Evolutionary conservation across 306 rosid species (phyloP).

Genomic region (Lathyrus sativus): DNA sequence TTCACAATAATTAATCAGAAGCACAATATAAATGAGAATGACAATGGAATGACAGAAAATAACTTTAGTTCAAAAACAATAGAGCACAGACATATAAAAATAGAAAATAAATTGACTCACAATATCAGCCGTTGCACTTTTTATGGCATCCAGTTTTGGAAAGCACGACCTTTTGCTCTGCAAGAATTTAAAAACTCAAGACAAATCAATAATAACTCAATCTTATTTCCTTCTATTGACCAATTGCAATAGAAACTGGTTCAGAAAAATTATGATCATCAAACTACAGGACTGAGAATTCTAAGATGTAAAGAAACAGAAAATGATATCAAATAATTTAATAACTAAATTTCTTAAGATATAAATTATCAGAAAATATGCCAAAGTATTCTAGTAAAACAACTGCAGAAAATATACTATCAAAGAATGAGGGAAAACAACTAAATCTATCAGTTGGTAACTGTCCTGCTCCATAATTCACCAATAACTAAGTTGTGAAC

Average conservation of each 20-base stretch:
- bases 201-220: constrained; percentile 15
- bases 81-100: constrained; percentile 12
- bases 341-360: not conserved
- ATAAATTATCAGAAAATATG: constrained; percentile 21
- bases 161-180: constrained; percentile 84
- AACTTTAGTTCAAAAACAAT: constrained; percentile 4
- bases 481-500: constrained; percentile 26
- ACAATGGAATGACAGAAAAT: not conserved
- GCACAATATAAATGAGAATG: not conserved
- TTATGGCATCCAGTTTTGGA: constrained; percentile 88
- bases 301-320: constrained; percentile 6
- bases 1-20: constrained; percentile 5
- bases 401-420: constrained; percentile 15
- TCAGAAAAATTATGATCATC: constrained; percentile 27
- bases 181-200: constrained; percentile 39
- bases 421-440: constrained; percentile 28
- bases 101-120: constrained; percentile 61
- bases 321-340: constrained; percentile 1
- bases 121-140: constrained; percentile 81
- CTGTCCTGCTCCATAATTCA: constrained; percentile 35
- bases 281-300: constrained; percentile 25
- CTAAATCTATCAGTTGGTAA: constrained; percentile 23
- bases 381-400: constrained; percentile 1
- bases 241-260: not conserved
- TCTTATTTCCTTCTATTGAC: constrained; percentile 21